phyloP scores from a whole-genome alignment of 345 rosid species.

The Punica granatum region DNA sequence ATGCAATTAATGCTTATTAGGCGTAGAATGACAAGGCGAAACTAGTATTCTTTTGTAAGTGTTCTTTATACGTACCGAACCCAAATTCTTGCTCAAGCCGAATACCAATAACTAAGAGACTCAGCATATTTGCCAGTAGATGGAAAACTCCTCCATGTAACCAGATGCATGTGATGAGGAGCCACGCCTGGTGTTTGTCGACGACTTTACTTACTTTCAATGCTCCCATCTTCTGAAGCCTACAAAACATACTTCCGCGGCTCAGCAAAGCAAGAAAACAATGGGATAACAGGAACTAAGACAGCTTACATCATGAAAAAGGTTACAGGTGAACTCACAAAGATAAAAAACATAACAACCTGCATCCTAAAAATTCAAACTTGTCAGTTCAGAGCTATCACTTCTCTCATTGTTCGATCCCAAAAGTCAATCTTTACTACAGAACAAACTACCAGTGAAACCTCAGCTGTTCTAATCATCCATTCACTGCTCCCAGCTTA shows the following conservation, averaged over 20 bases:
- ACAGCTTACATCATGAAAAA: background rate
- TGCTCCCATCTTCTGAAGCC: constrained; percentile 82
- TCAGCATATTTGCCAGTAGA: constrained; percentile 75
- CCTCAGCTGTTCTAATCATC: background rate
- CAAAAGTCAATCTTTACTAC: background rate
- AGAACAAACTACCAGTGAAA: background rate
- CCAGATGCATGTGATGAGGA: constrained; percentile 79
- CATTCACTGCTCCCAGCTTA: too few relatives aligned
- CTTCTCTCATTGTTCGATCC: background rate
- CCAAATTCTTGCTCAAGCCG: constrained; percentile 93
- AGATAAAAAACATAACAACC: background rate
- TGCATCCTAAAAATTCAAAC: background rate
- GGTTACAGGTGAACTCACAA: background rate
- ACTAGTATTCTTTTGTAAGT: background rate
- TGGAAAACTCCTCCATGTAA: constrained; percentile 89
- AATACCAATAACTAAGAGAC: constrained; percentile 73
- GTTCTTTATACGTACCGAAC: constrained; percentile 70
- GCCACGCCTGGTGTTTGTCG: constrained; percentile 67
- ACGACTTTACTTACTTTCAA: constrained; percentile 55
- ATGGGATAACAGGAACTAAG: background rate
- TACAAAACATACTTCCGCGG: constrained; percentile 9
- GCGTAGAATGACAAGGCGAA: background rate
- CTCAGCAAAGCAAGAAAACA: background rate
- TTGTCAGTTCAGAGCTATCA: background rate
- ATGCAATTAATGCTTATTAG: background rate